phyloP scores from a whole-genome alignment of 257 asterid species.

The Plantago ovata region DNA sequence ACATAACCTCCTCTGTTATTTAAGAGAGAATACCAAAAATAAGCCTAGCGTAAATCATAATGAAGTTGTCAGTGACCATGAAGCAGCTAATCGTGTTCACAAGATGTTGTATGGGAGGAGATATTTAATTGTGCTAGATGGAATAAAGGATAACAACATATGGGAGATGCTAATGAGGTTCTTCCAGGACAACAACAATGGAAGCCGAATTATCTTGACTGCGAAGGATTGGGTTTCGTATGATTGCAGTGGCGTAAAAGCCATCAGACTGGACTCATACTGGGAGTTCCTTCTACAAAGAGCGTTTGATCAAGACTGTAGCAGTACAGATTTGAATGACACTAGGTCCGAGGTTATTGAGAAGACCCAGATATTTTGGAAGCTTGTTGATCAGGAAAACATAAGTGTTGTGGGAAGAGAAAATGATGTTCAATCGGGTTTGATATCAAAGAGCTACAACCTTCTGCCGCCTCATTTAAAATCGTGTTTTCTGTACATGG shows the following conservation, averaged over 20 bases:
- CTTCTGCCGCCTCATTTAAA: conserved; percentile 3
- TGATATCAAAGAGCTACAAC: neutral
- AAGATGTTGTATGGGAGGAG: neutral
- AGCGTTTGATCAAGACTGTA: neutral
- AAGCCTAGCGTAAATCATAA: neutral
- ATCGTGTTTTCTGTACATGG: conserved; percentile 9
- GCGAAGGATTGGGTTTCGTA: neutral
- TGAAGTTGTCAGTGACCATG: too few relatives aligned
- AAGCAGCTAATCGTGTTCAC: neutral
- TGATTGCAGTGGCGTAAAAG: neutral
- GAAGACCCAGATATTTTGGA: neutral
- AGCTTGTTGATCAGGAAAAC: neutral
- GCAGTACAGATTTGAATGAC: too few relatives aligned
- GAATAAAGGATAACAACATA: neutral
- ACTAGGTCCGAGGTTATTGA: neutral
- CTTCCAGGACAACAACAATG: conserved; percentile 1
- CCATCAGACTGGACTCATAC: neutral
- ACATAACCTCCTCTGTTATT: neutral
- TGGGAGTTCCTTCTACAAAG: neutral
- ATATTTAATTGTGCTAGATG: conserved; percentile 3
- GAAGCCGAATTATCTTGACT: conserved; percentile 5
- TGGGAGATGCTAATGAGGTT: neutral
- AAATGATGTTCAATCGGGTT: neutral
- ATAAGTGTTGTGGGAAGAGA: neutral
- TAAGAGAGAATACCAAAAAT: neutral